Evolutionary conservation across 2,329 filamentous ascomycete genomes (phyloP).

Genomic region (Acephala macrosclerotiorum): DNA sequence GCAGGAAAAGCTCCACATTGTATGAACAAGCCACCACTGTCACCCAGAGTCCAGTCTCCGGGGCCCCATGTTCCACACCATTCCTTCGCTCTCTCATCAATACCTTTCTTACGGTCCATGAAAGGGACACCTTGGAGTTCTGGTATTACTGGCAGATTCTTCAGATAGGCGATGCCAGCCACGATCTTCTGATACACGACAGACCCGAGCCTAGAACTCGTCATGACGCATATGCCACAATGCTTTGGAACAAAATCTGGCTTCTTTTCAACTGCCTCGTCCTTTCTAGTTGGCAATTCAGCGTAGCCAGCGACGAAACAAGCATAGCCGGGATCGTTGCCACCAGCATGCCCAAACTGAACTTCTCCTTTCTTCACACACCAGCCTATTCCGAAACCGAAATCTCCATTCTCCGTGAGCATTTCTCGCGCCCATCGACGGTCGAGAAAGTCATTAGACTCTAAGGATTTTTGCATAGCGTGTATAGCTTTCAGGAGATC

Average conservation of each 20-base stretch:
- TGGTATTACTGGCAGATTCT: slow-evolving; percentile 13
- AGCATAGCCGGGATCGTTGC: slow-evolving; percentile 24
- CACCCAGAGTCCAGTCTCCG: slow-evolving; percentile 6
- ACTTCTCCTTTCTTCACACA: slow-evolving; percentile 7
- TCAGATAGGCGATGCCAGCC: slow-evolving; percentile 19
- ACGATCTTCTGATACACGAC: slow-evolving; percentile 16
- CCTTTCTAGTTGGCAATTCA: not conserved
- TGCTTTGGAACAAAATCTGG: not conserved
- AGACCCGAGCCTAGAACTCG: slow-evolving; percentile 17
- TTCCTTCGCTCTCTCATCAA: slow-evolving; percentile 11
- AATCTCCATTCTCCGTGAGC: slow-evolving; percentile 23
- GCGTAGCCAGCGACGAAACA: slow-evolving; percentile 23
- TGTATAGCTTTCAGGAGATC: slow-evolving; percentile 22
- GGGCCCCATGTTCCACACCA: slow-evolving; percentile 16
- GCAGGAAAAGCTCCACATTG: not conserved
- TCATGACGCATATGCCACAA: slow-evolving; percentile 26
- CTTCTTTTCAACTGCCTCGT: not conserved
- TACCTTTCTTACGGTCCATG: not conserved
- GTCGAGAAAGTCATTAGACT: slow-evolving; percentile 21
- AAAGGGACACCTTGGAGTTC: slow-evolving; percentile 6
- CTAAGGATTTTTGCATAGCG: slow-evolving; percentile 18
- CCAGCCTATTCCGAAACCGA: slow-evolving; percentile 22
- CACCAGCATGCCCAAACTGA: slow-evolving; percentile 22
- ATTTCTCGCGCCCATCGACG: slow-evolving; percentile 19
- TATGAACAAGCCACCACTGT: slow-evolving; percentile 1